Base-by-base conservation (phyloP, 164 flowering plant genomes). In the Warburgia ugandensis region DNA sequence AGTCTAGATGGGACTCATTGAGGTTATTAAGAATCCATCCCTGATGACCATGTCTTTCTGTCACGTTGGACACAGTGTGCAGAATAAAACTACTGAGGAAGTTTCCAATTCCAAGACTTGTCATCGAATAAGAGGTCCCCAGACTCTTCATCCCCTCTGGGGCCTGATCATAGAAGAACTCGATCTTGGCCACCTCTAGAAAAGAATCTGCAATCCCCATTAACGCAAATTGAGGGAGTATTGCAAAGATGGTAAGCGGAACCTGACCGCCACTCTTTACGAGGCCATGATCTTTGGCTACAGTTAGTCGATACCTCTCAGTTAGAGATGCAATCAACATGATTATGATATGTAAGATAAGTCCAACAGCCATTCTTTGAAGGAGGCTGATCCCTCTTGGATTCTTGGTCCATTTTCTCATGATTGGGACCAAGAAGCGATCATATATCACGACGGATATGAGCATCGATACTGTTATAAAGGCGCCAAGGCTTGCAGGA, bases 101-200 rank as follows among this genome's bases (percentile, higher is more conserved):
- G 52, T 64, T 40, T n/a, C 88, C 88, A 50, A 75, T 47, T 29
- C 76, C 81, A 23, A 78, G 3, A 43, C 77, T 72, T 6, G 45
- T 77, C 0, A 79, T 69, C 62, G 59, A 77, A 38, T 81, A 79
- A 2, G 83, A 69, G 3, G 85, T 72, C 2, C 85, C 85, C 2
- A 81, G 61, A 56, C 79, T 79, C 50, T 79, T 81, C 89, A 81
- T 79, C 11, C 73, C 74, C 41, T 63, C 68, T 1, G 84, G 88
- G 11, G 88, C 88, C 48, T 81, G 83, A 40, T 79, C 83, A 43
- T 79, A 81, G 71, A 81, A 81, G 42, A 78, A 79, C 50, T 81
- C 88, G 0, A 79, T 32, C 68, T 73, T 79, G 5, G 77, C 85
- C 0, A 75, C 80, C 29, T 77, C 83, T n/a, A 72, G 41, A 26